Conservation (phyloP, 1,139 yeast genomes). For the Kurtzmaniella quercitrusa region DNA sequence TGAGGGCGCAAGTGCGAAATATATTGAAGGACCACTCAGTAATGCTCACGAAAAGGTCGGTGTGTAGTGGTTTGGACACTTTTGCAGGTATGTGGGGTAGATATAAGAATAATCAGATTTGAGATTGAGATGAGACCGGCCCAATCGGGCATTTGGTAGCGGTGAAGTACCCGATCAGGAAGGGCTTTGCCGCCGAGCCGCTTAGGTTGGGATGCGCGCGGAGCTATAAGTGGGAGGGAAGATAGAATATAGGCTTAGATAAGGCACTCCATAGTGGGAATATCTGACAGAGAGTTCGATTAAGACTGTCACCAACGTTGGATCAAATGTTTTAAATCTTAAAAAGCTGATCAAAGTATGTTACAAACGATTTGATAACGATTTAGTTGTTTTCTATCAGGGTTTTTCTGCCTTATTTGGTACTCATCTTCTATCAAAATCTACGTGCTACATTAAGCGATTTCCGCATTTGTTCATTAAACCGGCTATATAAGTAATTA, state of each 20-base stretch:
- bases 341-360: too few species aligned
- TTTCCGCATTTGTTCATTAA: background rate
- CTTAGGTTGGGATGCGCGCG: background rate
- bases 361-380: too few species aligned
- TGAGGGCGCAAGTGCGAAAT: background rate
- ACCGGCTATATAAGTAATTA: background rate
- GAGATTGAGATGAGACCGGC: background rate
- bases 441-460: background rate
- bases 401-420: too few species aligned
- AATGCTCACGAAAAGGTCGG: background rate
- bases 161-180: background rate
- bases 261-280: background rate
- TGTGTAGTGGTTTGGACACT: background rate
- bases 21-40: background rate
- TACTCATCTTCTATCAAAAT: too few species aligned
- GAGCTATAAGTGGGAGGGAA: background rate
- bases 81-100: background rate
- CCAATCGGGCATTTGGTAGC: background rate
- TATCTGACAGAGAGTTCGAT: too few species aligned
- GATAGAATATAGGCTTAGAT: too few species aligned
- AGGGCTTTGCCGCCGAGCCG: background rate
- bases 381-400: too few species aligned
- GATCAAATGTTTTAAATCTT: too few species aligned
- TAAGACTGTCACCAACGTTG: too few species aligned
- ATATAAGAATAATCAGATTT: background rate